Evolutionary conservation across 805 yeast genomes (phyloP).

Genomic region (Saccharomycopsis vini): DNA sequence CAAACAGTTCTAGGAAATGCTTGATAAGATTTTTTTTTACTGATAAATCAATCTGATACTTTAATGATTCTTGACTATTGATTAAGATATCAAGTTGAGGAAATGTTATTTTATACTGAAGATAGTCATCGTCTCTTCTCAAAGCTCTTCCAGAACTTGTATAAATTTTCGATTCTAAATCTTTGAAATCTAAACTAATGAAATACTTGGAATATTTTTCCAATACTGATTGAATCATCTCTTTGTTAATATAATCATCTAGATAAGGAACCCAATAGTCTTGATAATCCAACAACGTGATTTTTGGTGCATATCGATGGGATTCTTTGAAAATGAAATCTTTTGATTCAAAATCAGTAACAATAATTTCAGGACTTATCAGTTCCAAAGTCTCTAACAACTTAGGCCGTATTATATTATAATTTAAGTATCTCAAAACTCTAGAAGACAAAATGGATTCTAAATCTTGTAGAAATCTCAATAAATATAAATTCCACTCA

Average conservation of each 20-base stretch:
- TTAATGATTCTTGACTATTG: neutral
- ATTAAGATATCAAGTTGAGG: neutral
- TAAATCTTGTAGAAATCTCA: slow-evolving; percentile 22
- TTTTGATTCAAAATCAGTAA: neutral
- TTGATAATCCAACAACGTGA: no score
- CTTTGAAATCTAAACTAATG: neutral
- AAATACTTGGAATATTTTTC: neutral
- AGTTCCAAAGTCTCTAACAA: neutral
- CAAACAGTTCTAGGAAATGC: neutral
- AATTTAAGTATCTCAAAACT: neutral
- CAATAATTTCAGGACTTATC: neutral
- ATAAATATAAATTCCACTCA: slow-evolving; percentile 18
- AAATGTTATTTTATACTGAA: neutral
- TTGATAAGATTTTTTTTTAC: neutral
- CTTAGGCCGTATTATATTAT: neutral
- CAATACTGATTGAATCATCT: neutral
- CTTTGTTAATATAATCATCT: neutral
- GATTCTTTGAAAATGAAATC: neutral
- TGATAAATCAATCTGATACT: neutral
- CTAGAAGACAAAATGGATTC: neutral
- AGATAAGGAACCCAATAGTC: neutral
- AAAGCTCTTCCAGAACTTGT: neutral
- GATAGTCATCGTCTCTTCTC: neutral
- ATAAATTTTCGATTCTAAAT: neutral
- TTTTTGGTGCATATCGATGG: neutral